Evolutionary conservation across 1,139 yeast genomes (phyloP).

Genomic region (Yamadazyma blattariae): DNA sequence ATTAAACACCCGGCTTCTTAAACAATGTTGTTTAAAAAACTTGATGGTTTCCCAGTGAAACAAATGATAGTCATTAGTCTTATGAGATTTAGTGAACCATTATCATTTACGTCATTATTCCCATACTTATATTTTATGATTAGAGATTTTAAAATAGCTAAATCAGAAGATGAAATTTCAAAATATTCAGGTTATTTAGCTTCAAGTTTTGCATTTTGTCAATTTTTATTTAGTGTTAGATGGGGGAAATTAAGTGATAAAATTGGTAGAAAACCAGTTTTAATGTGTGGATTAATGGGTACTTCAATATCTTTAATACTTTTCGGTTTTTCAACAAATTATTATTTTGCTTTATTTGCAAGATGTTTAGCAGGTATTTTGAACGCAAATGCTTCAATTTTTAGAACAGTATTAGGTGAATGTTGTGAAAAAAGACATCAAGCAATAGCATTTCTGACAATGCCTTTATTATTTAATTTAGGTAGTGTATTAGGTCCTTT

Average conservation of each 20-base stretch:
- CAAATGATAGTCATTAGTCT: conserved; percentile 46
- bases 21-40: conserved; percentile 12
- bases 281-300: conserved; percentile 51
- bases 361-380: conserved; percentile 52
- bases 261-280: conserved; percentile 55
- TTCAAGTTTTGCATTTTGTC: conserved; percentile 52
- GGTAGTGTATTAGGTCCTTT: conserved; percentile 51
- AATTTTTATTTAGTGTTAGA: conserved; percentile 50
- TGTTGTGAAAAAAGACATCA: conserved; percentile 57
- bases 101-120: conserved; percentile 59
- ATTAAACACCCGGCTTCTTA: too few relatives aligned
- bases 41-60: conserved; percentile 44
- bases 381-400: conserved; percentile 60
- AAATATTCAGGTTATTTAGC: conserved; percentile 58
- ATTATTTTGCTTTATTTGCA: conserved; percentile 49
- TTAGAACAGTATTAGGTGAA: conserved; percentile 60
- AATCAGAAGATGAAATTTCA: conserved; percentile 50
- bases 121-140: conserved; percentile 67
- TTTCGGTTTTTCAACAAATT: conserved; percentile 52
- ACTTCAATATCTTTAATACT: conserved; percentile 44
- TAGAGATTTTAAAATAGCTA: conserved; percentile 50
- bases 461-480: conserved; percentile 57
- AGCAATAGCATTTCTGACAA: conserved; percentile 55
- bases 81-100: conserved; percentile 57
- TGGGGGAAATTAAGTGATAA: conserved; percentile 58